Percentiles rank a stretch among this genome's conserved stretches.
These are phyloP conservation scores for Aspergillus campestris DNA, from an alignment of 495 filamentous ascomycete genomes.

Conservation along the genomic window DNA sequence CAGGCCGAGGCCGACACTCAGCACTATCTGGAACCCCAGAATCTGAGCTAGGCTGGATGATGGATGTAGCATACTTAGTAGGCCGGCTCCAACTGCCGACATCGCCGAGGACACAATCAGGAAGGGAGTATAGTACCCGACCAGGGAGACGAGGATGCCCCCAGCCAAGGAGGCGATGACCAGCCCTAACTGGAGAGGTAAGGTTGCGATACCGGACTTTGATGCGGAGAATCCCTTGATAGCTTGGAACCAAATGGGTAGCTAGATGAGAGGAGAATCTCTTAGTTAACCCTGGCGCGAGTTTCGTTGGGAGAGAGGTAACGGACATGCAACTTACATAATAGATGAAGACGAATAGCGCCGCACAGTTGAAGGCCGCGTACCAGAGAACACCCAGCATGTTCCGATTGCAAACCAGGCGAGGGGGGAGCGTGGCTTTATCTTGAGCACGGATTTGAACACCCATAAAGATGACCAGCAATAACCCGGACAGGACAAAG, in stretches of 20 bases:
- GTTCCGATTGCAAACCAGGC: conserved; percentile 52
- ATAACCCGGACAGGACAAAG: conserved; percentile 25
- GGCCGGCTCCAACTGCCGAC: conserved; percentile 29
- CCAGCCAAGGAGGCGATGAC: conserved; percentile 19
- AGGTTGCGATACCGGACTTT: conserved; percentile 18
- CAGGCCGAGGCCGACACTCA: conserved; percentile 27
- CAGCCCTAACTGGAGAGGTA: conserved; percentile 23
- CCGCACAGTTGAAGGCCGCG: conserved; percentile 41
- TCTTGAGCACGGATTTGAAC: conserved; percentile 40
- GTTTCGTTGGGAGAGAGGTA: conserved; percentile 4
- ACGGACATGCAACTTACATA: conserved; percentile 23
- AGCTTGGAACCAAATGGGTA: conserved; percentile 15
- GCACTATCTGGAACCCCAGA: conserved; percentile 20
- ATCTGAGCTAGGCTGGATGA: conserved; percentile 14
- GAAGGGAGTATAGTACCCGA: conserved; percentile 37
- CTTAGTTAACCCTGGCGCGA: background rate
- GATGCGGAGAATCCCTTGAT: conserved; percentile 8
- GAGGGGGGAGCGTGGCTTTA: conserved; percentile 56
- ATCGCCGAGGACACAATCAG: conserved; percentile 28
- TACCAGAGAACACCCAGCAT: conserved; percentile 39
- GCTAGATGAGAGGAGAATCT: background rate
- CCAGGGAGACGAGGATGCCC: conserved; percentile 33
- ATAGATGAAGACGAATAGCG: conserved; percentile 25
- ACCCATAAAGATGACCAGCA: conserved; percentile 20
- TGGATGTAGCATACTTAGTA: conserved; percentile 22